Conservation (phyloP, 495 filamentous ascomycete species). For the Lepraria neglecta region DNA sequence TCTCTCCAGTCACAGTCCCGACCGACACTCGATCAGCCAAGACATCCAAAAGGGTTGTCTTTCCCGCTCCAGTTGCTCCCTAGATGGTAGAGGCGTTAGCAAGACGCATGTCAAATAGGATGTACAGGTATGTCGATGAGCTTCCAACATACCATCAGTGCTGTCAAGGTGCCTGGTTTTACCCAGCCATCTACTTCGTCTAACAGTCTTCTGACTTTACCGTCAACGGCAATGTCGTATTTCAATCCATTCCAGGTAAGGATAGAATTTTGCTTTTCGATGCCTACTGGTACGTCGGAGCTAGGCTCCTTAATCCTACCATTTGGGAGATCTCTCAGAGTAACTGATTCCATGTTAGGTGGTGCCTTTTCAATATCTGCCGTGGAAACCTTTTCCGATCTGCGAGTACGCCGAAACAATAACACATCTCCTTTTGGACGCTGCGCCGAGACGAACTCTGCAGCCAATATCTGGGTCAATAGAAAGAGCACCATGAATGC, state of each 20-base stretch:
- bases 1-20: too few species aligned
- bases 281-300: conserved; percentile 29
- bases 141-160: too few species aligned
- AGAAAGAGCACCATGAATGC: conserved; percentile 63
- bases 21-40: conserved; percentile 71
- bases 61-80: conserved; percentile 55
- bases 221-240: conserved; percentile 86
- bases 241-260: conserved; percentile 83
- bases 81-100: too few species aligned
- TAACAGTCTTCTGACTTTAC: conserved; percentile 62
- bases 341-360: too few species aligned
- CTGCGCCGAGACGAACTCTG: conserved; percentile 69
- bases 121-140: too few species aligned
- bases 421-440: conserved; percentile 85
- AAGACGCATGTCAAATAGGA: too few species aligned
- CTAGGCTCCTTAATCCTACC: too few species aligned
- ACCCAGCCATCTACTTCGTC: conserved; percentile 86
- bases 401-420: conserved; percentile 74
- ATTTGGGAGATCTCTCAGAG: too few species aligned
- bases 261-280: conserved; percentile 60
- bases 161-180: conserved; percentile 82
- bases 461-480: conserved; percentile 65
- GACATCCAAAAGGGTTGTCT: conserved; percentile 51
- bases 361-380: conserved; percentile 47
- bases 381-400: conserved; percentile 61